These are phyloP conservation scores for Xylaria nigripes DNA, from an alignment of 495 filamentous ascomycete species.

Conservation along the genomic window DNA sequence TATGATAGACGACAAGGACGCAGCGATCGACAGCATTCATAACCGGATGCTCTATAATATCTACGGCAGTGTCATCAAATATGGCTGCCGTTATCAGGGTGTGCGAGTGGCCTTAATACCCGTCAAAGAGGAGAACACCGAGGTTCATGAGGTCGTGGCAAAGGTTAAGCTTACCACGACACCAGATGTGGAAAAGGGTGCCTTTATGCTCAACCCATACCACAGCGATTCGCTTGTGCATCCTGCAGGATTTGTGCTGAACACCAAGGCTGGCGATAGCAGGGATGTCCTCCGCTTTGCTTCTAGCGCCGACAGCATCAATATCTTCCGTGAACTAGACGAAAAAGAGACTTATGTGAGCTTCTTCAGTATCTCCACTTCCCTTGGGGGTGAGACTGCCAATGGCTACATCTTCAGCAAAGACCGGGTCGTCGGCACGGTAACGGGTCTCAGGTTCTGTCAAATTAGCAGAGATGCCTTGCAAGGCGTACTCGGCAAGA, in stretches of 20 bases:
- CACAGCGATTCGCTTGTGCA: conserved; percentile 51
- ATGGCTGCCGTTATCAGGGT: conserved; percentile 48
- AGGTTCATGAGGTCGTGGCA: conserved; percentile 49
- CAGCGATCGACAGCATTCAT: conserved; percentile 36
- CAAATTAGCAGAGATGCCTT: conserved; percentile 32
- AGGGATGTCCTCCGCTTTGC: conserved; percentile 53
- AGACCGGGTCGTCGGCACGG: conserved; percentile 34
- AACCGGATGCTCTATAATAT: conserved; percentile 52
- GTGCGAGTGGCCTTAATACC: conserved; percentile 52
- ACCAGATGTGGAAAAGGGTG: conserved; percentile 34
- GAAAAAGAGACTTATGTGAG: conserved; percentile 48
- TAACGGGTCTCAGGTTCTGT: conserved; percentile 41
- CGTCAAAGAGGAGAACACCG: conserved; percentile 29
- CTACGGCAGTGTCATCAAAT: conserved; percentile 50
- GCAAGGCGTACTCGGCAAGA: background rate
- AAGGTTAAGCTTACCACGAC: conserved; percentile 44
- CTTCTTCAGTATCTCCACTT: conserved; percentile 44
- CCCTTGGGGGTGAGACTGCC: conserved; percentile 26
- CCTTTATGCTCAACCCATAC: conserved; percentile 48
- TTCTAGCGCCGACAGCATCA: conserved; percentile 54
- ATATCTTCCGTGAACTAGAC: conserved; percentile 44
- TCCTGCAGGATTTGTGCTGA: conserved; percentile 55
- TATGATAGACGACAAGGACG: conserved; percentile 26
- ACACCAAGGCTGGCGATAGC: conserved; percentile 49
- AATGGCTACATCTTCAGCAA: conserved; percentile 46